Evolutionary conservation across 345 rosid species (phyloP).

Genomic region (Eucalyptus pauciflora): DNA sequence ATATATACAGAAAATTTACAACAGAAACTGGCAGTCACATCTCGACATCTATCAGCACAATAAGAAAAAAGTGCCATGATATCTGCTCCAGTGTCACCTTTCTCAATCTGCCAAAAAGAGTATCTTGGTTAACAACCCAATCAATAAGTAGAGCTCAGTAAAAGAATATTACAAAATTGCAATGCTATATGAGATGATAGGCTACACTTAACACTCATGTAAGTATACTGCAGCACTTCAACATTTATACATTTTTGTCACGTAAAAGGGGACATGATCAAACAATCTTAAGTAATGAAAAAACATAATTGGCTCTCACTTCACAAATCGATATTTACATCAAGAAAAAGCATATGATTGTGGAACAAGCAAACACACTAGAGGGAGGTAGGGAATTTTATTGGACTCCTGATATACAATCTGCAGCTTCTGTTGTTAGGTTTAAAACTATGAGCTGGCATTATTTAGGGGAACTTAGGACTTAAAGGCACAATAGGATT

Average conservation of each 20-base stretch:
- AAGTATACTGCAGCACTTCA: not conserved
- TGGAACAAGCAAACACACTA: not conserved
- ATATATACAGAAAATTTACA: constrained; percentile 37
- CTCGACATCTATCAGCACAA: constrained; percentile 55
- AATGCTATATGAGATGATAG: not conserved
- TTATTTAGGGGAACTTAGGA: not conserved
- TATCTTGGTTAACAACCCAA: not conserved
- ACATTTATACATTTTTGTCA: not conserved
- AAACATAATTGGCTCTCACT: not conserved
- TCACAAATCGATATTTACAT: not conserved
- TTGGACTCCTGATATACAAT: not conserved
- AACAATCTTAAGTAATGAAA: not conserved
- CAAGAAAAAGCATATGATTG: not conserved
- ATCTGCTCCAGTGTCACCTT: constrained; percentile 17
- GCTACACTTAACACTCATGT: not conserved
- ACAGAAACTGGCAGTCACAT: constrained; percentile 25
- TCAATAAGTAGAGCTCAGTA: not conserved
- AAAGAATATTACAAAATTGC: not conserved
- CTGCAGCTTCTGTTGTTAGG: not conserved
- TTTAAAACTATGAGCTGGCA: not conserved
- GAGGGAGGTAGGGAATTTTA: not conserved
- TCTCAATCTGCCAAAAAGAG: constrained; percentile 31
- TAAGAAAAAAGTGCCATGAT: constrained; percentile 61
- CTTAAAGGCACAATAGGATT: not conserved
- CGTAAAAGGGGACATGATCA: not conserved